A percentile compares a stretch with the other conserved stretches of the same genome.
Evolutionary conservation across 306 rosid genomes (phyloP).

Genomic region (Quercus robur): DNA sequence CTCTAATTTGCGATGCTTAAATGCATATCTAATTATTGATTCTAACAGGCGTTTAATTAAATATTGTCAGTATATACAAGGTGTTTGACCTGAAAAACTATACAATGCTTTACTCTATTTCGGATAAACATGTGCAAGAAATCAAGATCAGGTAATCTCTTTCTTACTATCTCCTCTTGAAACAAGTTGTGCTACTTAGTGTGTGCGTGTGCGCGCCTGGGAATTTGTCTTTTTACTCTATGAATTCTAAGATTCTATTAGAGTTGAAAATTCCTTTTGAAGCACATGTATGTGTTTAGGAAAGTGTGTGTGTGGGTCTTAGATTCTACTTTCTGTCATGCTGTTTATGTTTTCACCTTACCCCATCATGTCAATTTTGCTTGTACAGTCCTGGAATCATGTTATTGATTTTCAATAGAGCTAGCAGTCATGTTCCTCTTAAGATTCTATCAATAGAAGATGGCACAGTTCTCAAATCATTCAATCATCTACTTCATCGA

Average conservation of each 20-base stretch:
- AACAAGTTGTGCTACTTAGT: neutral
- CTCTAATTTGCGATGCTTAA: neutral
- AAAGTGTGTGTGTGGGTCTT: neutral
- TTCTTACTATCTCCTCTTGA: neutral
- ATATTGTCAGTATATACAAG: slow-evolving; percentile 73
- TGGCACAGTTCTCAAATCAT: slow-evolving; percentile 87
- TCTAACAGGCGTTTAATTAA: slow-evolving; percentile 16
- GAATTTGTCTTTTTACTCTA: neutral
- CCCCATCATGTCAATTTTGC: slow-evolving; percentile 5
- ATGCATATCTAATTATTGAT: neutral
- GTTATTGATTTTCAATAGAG: slow-evolving; percentile 71
- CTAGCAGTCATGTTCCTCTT: slow-evolving; percentile 81
- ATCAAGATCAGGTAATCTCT: slow-evolving; percentile 75
- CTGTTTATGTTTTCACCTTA: neutral
- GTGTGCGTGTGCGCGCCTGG: neutral
- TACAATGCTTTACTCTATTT: slow-evolving; percentile 81
- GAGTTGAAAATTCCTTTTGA: too few relatives aligned
- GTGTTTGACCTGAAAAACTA: slow-evolving; percentile 92
- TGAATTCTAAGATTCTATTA: neutral
- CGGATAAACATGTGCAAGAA: slow-evolving; percentile 83
- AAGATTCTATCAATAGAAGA: slow-evolving; percentile 90
- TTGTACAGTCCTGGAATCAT: slow-evolving; percentile 82
- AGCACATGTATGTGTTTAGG: too few relatives aligned
- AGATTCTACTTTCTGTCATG: neutral
- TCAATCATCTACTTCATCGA: slow-evolving; percentile 84